Percentiles rank a stretch among this genome's conserved stretches.
These are phyloP conservation scores for Spergularia marina DNA, from an alignment of 148 eudicot genomes.

Conservation along the genomic window DNA sequence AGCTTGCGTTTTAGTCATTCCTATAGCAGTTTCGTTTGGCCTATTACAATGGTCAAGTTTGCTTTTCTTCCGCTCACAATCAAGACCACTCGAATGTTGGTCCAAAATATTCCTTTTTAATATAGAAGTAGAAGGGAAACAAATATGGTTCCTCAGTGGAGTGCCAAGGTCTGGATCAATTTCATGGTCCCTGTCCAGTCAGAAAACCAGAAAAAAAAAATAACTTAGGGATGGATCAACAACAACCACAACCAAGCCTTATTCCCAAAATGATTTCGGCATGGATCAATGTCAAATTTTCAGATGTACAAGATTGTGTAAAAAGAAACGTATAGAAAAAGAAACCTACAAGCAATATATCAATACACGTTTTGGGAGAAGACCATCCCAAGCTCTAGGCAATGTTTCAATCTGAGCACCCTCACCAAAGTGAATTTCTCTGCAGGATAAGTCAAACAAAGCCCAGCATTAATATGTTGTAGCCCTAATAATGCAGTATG, in stretches of 20 bases:
- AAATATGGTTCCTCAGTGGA: slow-evolving; percentile 63
- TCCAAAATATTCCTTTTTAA: slow-evolving; percentile 22
- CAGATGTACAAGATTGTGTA: not conserved
- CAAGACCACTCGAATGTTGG: slow-evolving; percentile 2
- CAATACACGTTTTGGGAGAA: slow-evolving; percentile 62
- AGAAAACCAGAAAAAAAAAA: slow-evolving; percentile 17
- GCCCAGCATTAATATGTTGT: slow-evolving; percentile 3
- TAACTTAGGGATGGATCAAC: not conserved
- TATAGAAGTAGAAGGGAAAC: slow-evolving; percentile 39
- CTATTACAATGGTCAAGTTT: slow-evolving; percentile 5
- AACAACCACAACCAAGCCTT: too few relatives aligned
- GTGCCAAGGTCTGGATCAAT: slow-evolving; percentile 56
- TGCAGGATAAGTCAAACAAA: slow-evolving; percentile 23
- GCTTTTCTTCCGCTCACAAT: slow-evolving; percentile 19
- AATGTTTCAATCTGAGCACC: slow-evolving; percentile 22
- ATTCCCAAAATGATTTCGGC: not conserved
- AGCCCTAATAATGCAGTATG: not conserved
- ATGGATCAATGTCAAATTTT: slow-evolving; percentile 2
- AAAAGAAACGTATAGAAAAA: not conserved
- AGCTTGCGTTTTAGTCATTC: slow-evolving; percentile 19
- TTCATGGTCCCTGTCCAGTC: slow-evolving; percentile 56
- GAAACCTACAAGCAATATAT: slow-evolving; percentile 71
- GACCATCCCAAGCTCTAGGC: slow-evolving; percentile 79
- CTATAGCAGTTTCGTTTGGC: slow-evolving; percentile 18
- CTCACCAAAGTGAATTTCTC: slow-evolving; percentile 44